Evolutionary conservation across 2,329 filamentous ascomycete species (phyloP), one percentile per base, ranked within the genome.

Genomic region (Hirsutella thompsonii): DNA sequence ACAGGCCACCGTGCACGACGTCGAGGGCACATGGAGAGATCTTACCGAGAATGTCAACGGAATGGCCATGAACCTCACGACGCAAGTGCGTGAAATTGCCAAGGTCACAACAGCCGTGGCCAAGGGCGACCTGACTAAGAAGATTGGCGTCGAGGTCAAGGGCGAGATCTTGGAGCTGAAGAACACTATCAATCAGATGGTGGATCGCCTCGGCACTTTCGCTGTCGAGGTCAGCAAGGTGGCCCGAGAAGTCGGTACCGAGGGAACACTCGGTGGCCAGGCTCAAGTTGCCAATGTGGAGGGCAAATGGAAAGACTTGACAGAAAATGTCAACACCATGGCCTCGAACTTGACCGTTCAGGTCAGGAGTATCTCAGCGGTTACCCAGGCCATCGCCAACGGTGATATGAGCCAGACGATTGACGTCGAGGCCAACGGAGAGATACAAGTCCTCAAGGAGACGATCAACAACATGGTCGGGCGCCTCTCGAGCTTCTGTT

Each of bases 401-500:
- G 90, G 90, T 55, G 87, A 95, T 63, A 87, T 96, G 77, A 93
- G 84, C 61, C 84, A 89, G 61, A 92, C 92, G 66, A 94, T 96
- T 53, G 84, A 94, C 49, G 90, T 96, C 8, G 83, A 94, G 53
- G 90, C 90, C 41, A 88, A 90, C 61, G 90, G 90, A 63, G 90
- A 96, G 62, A 94, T 96, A 48, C 76, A 92, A 48, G 81, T 94
- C 3, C 67, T 96, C 40, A 95, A 95, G 59, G 87, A 93, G 56
- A 96, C 90, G 35, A 94, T 95, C 67, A 95, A 95, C 60, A 90
- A 95, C 78, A 95, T 95, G 90, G 90, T 96, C 49, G 89, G 89
- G 58, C 79, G 90, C 47, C 68, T 98, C 39, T 93, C 92, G 44
- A 90, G 90, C 49, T 96, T 95, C 75, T 94, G 89, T 42, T 88